Conservation (phyloP, 2,329 filamentous ascomycete species). For the Cercospora sp. region DNA sequence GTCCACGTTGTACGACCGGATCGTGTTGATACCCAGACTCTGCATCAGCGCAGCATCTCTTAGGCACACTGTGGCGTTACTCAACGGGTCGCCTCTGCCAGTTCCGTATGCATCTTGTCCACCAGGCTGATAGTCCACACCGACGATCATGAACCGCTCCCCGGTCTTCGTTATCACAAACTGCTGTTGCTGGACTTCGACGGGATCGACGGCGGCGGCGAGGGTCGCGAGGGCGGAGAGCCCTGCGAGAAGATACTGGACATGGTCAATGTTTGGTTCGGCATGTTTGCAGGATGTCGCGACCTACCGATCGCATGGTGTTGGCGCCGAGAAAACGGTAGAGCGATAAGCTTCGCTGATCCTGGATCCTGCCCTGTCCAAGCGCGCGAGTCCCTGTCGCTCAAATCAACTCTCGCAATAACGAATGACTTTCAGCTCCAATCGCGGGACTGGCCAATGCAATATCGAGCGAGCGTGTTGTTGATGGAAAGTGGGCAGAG, state of each 20-base stretch:
- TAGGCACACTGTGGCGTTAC: conserved; percentile 57
- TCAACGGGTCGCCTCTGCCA: conserved; percentile 56
- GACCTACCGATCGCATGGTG: conserved; percentile 3
- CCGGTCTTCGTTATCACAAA: conserved; percentile 61
- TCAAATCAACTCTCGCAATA: not conserved
- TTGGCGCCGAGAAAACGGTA: conserved; percentile 1
- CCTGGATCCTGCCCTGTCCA: not conserved
- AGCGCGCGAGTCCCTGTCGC: not conserved
- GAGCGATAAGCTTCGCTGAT: not conserved
- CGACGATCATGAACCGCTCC: conserved; percentile 58
- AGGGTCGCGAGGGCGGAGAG: conserved; percentile 32
- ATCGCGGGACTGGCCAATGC: not conserved
- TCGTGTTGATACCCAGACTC: conserved; percentile 63
- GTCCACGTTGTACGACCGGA: conserved; percentile 65
- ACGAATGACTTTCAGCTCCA: not conserved
- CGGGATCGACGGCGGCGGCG: conserved; percentile 55
- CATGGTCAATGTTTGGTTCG: conserved; percentile 3
- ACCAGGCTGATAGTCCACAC: conserved; percentile 64
- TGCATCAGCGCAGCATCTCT: conserved; percentile 66
- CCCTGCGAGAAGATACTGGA: not conserved
- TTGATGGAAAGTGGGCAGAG: not conserved
- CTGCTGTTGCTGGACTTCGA: conserved; percentile 59
- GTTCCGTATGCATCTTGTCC: conserved; percentile 59
- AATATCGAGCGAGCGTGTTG: not conserved
- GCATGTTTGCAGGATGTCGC: not conserved